These are phyloP conservation scores for Cryptococcus jaspeensis DNA, from an alignment of 1,284 basidiomycete species.

Conservation along the genomic window DNA sequence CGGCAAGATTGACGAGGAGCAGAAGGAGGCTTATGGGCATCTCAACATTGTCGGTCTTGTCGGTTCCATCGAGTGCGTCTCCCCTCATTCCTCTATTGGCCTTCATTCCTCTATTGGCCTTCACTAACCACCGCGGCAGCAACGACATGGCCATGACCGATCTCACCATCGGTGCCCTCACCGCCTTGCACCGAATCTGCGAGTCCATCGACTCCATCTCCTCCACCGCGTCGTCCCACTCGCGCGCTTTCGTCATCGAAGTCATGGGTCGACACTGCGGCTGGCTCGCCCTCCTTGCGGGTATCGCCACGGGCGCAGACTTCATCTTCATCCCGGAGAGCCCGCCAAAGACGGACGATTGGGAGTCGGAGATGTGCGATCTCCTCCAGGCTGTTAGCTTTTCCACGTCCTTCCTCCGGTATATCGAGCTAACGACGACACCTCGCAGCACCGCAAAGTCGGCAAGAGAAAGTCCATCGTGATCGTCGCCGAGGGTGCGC, in stretches of 20 bases:
- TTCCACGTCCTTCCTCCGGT: neutral
- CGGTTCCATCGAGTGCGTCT: constrained; percentile 78
- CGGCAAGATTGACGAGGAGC: constrained; percentile 72
- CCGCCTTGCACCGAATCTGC: constrained; percentile 93
- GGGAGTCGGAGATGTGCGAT: constrained; percentile 92
- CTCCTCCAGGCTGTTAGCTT: constrained; percentile 70
- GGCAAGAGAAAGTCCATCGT: constrained; percentile 99
- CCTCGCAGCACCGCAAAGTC: constrained; percentile 71
- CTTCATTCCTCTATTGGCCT: neutral
- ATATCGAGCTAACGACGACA: neutral
- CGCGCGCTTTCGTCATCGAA: constrained; percentile 95
- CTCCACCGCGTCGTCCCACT: constrained; percentile 92
- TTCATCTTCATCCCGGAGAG: constrained; percentile 96
- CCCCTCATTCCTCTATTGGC: neutral
- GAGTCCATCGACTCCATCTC: constrained; percentile 98
- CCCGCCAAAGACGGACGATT: constrained; percentile 73
- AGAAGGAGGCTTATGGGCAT: constrained; percentile 69
- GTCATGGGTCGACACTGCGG: constrained; percentile 99
- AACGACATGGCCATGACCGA: constrained; percentile 99
- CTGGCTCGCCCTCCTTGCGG: constrained; percentile 92
- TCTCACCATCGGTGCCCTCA: constrained; percentile 93
- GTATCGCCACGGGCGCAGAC: constrained; percentile 91
- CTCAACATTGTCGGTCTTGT: constrained; percentile 96
- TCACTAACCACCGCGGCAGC: constrained; percentile 27
- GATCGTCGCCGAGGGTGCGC: constrained; percentile 94